These are phyloP conservation scores for Hepatocystis sp. DNA, from an alignment of 169 alveolate genomes.

Conservation along the genomic window DNA sequence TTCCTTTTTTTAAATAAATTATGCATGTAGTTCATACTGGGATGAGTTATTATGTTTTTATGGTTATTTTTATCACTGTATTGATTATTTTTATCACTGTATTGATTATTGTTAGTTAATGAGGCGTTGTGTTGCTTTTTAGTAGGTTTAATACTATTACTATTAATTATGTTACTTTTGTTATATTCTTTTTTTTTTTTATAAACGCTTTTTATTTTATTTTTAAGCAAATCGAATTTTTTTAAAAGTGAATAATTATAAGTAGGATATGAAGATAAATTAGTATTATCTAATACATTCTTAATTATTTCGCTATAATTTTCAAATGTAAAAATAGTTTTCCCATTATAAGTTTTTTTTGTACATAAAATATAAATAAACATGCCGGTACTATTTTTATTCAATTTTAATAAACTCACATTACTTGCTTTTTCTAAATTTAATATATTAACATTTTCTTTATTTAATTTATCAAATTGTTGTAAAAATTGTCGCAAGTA, in stretches of 20 bases:
- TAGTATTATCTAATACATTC: slow-evolving; percentile 35
- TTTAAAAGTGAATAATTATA: slow-evolving; percentile 21
- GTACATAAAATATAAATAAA: slow-evolving; percentile 51
- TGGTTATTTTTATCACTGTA: no score
- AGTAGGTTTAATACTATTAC: not conserved
- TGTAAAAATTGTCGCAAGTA: slow-evolving; percentile 33
- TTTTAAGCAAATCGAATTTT: slow-evolving; percentile 17
- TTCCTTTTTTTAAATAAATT: slow-evolving; percentile 59
- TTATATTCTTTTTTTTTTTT: slow-evolving; percentile 2
- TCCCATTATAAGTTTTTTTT: slow-evolving; percentile 58
- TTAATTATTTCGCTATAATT: slow-evolving; percentile 49
- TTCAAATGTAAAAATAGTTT: slow-evolving; percentile 62
- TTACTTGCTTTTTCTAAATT: slow-evolving; percentile 35
- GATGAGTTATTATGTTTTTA: no score
- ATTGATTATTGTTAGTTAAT: no score
- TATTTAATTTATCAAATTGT: slow-evolving; percentile 50
- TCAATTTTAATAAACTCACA: slow-evolving; percentile 47
- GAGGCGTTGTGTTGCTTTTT: no score
- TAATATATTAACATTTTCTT: slow-evolving; percentile 27
- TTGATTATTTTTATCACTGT: no score
- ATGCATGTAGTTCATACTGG: no score
- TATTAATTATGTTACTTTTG: not conserved
- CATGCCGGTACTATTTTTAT: slow-evolving; percentile 8
- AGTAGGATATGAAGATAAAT: slow-evolving; percentile 14
- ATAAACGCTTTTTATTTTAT: slow-evolving; percentile 8